A percentile compares a stretch with the other conserved stretches of the same genome.
Conservation (phyloP, 768 basidiomycete species). For the Termitomyces sp. region DNA sequence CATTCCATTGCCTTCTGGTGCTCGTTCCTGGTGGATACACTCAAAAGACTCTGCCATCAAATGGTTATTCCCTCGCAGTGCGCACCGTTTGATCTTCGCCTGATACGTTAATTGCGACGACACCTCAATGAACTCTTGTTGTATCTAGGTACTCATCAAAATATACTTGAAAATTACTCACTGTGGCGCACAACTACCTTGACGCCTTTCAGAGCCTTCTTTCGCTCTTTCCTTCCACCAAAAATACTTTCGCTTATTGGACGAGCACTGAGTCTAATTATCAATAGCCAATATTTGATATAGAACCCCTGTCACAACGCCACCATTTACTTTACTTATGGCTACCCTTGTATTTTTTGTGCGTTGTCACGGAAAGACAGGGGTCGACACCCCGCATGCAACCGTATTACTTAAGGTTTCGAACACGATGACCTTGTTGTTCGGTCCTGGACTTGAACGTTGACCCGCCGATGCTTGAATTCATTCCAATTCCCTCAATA, state of each 20-base stretch:
- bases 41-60: not conserved
- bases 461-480: not conserved
- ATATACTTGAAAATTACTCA: not conserved
- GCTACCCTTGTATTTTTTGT: not conserved
- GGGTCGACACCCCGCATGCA: not conserved
- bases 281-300: not conserved
- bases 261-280: not conserved
- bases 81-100: not conserved
- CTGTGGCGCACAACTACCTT: not conserved
- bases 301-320: not conserved
- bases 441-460: not conserved
- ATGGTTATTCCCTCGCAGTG: not conserved
- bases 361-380: not conserved
- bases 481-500: not conserved
- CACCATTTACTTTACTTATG: not conserved
- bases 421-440: not conserved
- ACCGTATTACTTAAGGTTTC: not conserved
- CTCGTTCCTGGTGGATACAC: too few relatives aligned
- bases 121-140: not conserved
- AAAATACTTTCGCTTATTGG: not conserved
- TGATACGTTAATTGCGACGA: not conserved
- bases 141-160: too few relatives aligned
- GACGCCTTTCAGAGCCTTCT: not conserved
- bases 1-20: not conserved
- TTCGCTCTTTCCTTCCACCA: not conserved